Evolutionary conservation across 495 filamentous ascomycete species (phyloP), one percentile per base, ranked within the genome.

Genomic region (Penicillium cinerascens): DNA sequence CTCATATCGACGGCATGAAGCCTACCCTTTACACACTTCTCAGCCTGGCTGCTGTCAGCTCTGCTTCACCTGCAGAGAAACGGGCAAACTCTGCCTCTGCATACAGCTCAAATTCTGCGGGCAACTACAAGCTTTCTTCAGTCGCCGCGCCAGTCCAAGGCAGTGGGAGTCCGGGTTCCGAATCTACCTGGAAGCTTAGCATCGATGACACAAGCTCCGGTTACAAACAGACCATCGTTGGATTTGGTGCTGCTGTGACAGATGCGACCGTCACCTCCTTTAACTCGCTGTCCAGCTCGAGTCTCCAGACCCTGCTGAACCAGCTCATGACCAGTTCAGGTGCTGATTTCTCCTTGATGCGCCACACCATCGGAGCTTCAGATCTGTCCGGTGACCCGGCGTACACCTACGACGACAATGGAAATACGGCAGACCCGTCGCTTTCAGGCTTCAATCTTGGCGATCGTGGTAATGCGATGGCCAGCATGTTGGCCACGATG

Each of bases 241-340:
- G 80, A 2, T 83, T 83, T 48, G 80, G 80, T 21, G 78, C 74
- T 29, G 72, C 79, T 6, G 77, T 80, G 33, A 83, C 80, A 17
- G 80, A 82, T 54, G 74, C 78, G 8, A 80, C 79, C 4, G 79
- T 82, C 4, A 65, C 70, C 21, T 71, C 77, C 6, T 74, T 83
- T 65, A 75, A 78, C 44, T 67, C 66, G 0, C 65, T 83, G 4
- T 56, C 52, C 10, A 57, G 67, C 20, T 59, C 66, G 41, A 69
- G 59, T 8, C 68, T 71, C 13, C 59, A 64, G 40, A 58, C 73
- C 45, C 66, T 82, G 1, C 65, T 81, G 20, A 64, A 74, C 37
- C 69, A 78, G 27, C 58, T 83, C 15, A 63, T 82, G 64, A 75
- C 75, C 7, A 47, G 62, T 13, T 61, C 63, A 6, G 79, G 80